Percentiles rank a stretch among this genome's conserved stretches.
Conservation (phyloP, 495 filamentous ascomycete genomes). For the Penicillium bovifimosum region DNA sequence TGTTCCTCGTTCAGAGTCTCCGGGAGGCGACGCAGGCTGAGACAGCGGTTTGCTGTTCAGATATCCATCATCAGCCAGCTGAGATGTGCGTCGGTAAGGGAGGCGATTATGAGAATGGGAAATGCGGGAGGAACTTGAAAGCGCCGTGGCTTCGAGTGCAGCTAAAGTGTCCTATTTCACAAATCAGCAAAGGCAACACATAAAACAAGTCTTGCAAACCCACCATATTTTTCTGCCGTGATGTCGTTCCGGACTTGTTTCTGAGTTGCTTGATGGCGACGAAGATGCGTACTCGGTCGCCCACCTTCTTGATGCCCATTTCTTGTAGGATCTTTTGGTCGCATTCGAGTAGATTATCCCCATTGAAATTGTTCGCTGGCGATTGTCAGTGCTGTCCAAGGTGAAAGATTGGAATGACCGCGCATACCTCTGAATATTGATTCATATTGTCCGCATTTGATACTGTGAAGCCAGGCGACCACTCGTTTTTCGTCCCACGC, state of each 20-base stretch:
- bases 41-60: constrained; percentile 50
- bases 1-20: constrained; percentile 28
- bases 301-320: constrained; percentile 97
- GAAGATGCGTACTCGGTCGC: constrained; percentile 92
- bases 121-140: constrained; percentile 64
- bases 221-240: constrained; percentile 83
- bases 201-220: constrained; percentile 15
- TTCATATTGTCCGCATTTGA: constrained; percentile 91
- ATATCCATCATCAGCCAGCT: constrained; percentile 48
- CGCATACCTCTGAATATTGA: constrained; percentile 70
- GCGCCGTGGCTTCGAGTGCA: constrained; percentile 40
- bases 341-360: constrained; percentile 92
- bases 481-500: constrained; percentile 90
- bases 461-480: constrained; percentile 79
- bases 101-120: constrained; percentile 49
- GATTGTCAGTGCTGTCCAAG: constrained; percentile 9
- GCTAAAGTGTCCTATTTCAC: constrained; percentile 39
- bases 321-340: constrained; percentile 95
- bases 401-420: not conserved
- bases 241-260: constrained; percentile 75
- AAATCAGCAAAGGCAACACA: constrained; percentile 11
- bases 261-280: constrained; percentile 88
- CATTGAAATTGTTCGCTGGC: constrained; percentile 86
- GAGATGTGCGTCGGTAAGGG: constrained; percentile 70
- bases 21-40: constrained; percentile 65